Base-by-base conservation (phyloP, 345 rosid species). In the Eucalyptus viminalis region DNA sequence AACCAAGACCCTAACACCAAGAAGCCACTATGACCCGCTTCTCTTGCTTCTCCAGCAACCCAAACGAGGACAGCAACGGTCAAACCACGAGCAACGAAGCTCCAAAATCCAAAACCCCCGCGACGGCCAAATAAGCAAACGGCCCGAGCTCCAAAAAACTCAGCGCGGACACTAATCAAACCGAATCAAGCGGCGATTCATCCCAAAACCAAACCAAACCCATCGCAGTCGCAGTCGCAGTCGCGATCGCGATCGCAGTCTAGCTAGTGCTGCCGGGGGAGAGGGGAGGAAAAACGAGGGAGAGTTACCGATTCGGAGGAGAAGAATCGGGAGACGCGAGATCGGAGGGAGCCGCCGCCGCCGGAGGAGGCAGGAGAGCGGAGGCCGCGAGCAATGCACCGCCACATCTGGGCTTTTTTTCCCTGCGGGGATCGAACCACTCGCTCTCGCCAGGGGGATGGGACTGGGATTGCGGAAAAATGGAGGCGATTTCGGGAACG, bases 351-450 rank as follows among this genome's bases (percentile, higher is more conserved):
- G 67, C 90, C 94, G 51, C 93, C 88, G 72, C 93, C 87, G 89
- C 94, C 90, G 53, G 76, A n/a, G 17, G 97, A 92, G 25, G 95
- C 91, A 89, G 97, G 92, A 87, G 97, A 92, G 86, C 98, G 94
- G 92, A 98, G 95, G 93, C 96, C 92, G 90, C 97, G 99, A 92
- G 98, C 95, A 87, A 96, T 96, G 94, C 97, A 97, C 92, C 99
- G 99, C 99, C 99, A 98, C 99, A 98, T 98, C 93, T 89, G 92
- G 90, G 87, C 58, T 72, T 53, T 19, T 49, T 8, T 53, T 21
- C 45, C 22, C 88, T 11, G 45, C 47, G 80, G 37, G 15, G 8
- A 62, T 12, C 7, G 40, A 69, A 60, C 86, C 80, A 53, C 17
- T 1, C 1, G 62, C 29, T 56, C 62, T 56, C 58, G 25, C 58